Percentiles rank a stretch among this genome's conserved stretches.
Conservation (phyloP, 2,329 filamentous ascomycete genomes). For the Fusarium denticulatum region DNA sequence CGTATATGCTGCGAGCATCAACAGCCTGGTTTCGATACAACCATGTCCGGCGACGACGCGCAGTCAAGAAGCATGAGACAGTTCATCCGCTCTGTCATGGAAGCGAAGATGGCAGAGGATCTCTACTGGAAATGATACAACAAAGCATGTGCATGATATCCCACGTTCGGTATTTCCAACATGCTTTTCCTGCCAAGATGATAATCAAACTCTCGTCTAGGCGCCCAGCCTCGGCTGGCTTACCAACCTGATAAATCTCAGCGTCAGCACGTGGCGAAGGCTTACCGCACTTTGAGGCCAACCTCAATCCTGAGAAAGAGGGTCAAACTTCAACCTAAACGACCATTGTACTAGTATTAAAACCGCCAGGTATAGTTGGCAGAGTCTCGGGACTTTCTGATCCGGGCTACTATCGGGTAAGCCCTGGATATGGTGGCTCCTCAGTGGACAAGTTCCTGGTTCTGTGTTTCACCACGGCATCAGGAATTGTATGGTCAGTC, state of each 20-base stretch:
- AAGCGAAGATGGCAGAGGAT: slow-evolving; percentile 62
- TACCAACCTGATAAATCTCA: slow-evolving; percentile 22
- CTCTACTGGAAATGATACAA: slow-evolving; percentile 65
- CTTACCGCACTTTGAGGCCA: slow-evolving; percentile 26
- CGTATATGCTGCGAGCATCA: slow-evolving; percentile 67
- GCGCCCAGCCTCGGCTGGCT: slow-evolving; percentile 19
- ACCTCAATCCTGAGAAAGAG: slow-evolving; percentile 20
- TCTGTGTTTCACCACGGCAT: slow-evolving; percentile 33
- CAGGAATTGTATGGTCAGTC: slow-evolving; percentile 22
- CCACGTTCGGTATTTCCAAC: slow-evolving; percentile 7
- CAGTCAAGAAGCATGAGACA: slow-evolving; percentile 63
- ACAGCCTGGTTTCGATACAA: slow-evolving; percentile 53
- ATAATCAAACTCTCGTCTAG: slow-evolving; percentile 27
- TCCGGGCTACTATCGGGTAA: slow-evolving; percentile 26
- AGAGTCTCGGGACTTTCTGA: slow-evolving; percentile 11
- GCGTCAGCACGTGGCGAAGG: slow-evolving; percentile 17
- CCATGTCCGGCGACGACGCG: slow-evolving; percentile 56
- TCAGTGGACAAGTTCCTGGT: slow-evolving; percentile 18
- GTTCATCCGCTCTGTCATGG: slow-evolving; percentile 71
- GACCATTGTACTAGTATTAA: slow-evolving; percentile 7
- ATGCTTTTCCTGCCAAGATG: slow-evolving; percentile 23
- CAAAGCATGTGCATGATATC: slow-evolving; percentile 15
- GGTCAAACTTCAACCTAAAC: slow-evolving; percentile 29
- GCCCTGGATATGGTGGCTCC: slow-evolving; percentile 18
- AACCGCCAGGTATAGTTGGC: slow-evolving; percentile 22